Evolutionary conservation across 495 filamentous ascomycete species (phyloP).

Genomic region (Xylaria telfairii): DNA sequence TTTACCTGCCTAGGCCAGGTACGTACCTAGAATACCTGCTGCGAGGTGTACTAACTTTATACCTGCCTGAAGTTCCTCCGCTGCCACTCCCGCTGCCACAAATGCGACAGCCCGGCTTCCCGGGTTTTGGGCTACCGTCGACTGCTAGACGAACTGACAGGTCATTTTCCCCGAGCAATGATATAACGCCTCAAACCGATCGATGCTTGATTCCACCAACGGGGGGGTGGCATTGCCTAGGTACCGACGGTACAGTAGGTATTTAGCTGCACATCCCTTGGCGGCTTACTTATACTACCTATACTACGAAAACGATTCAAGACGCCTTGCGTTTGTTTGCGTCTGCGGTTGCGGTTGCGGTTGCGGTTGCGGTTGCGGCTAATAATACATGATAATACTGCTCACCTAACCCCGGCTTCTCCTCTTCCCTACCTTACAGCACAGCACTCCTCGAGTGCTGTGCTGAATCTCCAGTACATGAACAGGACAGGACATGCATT

Average conservation of each 20-base stretch:
- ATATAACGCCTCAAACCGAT: conserved; percentile 23
- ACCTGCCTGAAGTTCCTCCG: background rate
- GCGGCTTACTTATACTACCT: too few species aligned
- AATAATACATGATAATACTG: conserved; percentile 15
- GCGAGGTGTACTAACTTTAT: background rate
- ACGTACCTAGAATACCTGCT: too few species aligned
- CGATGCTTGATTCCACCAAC: conserved; percentile 15
- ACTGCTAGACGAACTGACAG: conserved; percentile 18
- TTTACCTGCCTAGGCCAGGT: conserved; percentile 14
- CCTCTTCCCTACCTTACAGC: background rate
- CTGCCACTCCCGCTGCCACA: conserved; percentile 19
- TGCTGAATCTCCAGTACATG: conserved; percentile 5
- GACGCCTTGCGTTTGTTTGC: conserved; percentile 2
- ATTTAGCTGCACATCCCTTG: too few species aligned
- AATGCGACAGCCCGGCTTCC: conserved; percentile 27
- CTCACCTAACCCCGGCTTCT: background rate
- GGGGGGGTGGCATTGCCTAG: background rate
- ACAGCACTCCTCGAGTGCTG: background rate
- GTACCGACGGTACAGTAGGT: too few species aligned
- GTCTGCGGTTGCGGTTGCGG: too few species aligned
- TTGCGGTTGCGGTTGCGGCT: too few species aligned
- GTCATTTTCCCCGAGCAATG: conserved; percentile 17
- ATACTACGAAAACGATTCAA: background rate
- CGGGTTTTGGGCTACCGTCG: conserved; percentile 27
- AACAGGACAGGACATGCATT: background rate